Base-by-base conservation (phyloP, 331 rosid genomes). In the Acacia concinna region DNA sequence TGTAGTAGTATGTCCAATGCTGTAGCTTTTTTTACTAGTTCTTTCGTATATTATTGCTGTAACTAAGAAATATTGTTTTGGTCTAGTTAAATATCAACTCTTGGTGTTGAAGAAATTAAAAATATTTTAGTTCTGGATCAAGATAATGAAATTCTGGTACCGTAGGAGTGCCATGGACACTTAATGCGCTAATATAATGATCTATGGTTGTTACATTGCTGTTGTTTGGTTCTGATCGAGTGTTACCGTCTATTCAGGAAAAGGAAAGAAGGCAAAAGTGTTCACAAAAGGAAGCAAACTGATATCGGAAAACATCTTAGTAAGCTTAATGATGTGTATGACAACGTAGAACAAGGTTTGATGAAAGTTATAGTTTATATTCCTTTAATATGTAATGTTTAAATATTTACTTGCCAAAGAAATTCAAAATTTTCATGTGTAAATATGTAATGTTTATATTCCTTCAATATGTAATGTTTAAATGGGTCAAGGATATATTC, bases 211-310 rank as follows among this genome's bases (percentile, higher is more conserved):
- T 52, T 41, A 40, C 34, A n/a, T 43, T 65, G 14, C 12, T 37
- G 38, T 52, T 66, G 27, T 8, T 40, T 1, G 6, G 54, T 75
- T 81, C 49, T 47, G 5, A 44, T 69, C 28, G 34, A 52, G 59
- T 81, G 65, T 23, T 84, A 54, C 70, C 67, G 57, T 71, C 2
- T 86, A 64, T 62, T 27, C 84, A 94, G 97, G 87, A 89, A 86
- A 86, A 87, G 87, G 68, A 86, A 83, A 70, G 90, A 83, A 85
- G 87, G 82, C 34, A 82, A 40, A 66, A 87, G 85, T 62, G 90
- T 81, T 69, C 62, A 82, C 9, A 88, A 86, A 44, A 83, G 74
- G 67, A 85, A 83, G 44, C 83, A 73, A 54, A 83, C 85, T 28
- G 85, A 79, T 1, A 49, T 65, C 25, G 46, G 18, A 68, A 31